Percentiles rank a stretch among this genome's conserved stretches.
Conservation (phyloP, 768 basidiomycete species). For the Agaricus subrufescens region DNA sequence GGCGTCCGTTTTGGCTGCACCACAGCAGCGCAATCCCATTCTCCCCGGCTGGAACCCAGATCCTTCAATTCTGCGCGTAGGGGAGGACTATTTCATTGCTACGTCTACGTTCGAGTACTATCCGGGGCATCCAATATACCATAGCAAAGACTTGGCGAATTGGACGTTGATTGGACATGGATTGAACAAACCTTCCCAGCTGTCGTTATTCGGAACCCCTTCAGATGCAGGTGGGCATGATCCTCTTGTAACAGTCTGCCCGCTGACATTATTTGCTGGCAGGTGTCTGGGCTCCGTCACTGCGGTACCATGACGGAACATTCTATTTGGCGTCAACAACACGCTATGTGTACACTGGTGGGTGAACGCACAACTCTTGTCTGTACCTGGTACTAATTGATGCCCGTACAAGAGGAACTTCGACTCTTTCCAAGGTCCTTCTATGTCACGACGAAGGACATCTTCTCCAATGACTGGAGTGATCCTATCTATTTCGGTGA, state of each 20-base stretch:
- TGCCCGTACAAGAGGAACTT: conserved; percentile 23
- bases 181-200: conserved; percentile 29
- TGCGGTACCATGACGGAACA: conserved; percentile 30
- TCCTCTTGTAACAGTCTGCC: not conserved
- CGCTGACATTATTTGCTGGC: not conserved
- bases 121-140: conserved; percentile 38
- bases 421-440: conserved; percentile 35
- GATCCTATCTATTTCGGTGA: conserved; percentile 35
- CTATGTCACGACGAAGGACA: conserved; percentile 32
- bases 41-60: conserved; percentile 38
- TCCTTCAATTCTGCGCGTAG: conserved; percentile 34
- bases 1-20: not conserved
- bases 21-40: conserved; percentile 25
- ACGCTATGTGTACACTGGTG: conserved; percentile 35
- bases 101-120: conserved; percentile 37
- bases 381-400: not conserved
- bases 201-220: conserved; percentile 31
- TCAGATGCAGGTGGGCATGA: conserved; percentile 27
- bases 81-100: conserved; percentile 32
- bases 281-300: conserved; percentile 32
- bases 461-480: conserved; percentile 35
- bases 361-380: conserved; percentile 1
- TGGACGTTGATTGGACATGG: conserved; percentile 36
- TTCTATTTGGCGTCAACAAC: conserved; percentile 32
- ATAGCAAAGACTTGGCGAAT: conserved; percentile 29